Evolutionary conservation across 305 asterid genomes (phyloP).

Genomic region (Solanum aculeatissimum): DNA sequence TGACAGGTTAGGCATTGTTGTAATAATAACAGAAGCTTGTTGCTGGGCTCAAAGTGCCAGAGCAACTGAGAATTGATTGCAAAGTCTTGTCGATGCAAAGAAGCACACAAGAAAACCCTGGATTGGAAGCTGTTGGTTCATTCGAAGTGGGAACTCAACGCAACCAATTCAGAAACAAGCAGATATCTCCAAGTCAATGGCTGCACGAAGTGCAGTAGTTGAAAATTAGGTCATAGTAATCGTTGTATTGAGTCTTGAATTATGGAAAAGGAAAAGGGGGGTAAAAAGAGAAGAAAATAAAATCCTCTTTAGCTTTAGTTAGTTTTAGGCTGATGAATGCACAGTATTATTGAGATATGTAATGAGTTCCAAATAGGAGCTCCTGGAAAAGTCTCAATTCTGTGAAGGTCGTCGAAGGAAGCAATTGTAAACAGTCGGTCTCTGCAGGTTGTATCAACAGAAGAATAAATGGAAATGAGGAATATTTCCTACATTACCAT

Average conservation of each 20-base stretch:
- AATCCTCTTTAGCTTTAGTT: not conserved
- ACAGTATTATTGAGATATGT: not conserved
- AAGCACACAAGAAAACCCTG: conserved; percentile 9
- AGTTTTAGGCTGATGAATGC: conserved; percentile 2
- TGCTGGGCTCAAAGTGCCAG: conserved; percentile 21
- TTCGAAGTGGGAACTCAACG: conserved; percentile 66
- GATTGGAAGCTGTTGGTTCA: conserved; percentile 63
- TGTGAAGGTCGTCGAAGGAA: conserved; percentile 15
- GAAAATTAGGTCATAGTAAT: not conserved
- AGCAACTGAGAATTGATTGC: conserved; percentile 7
- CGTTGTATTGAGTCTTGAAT: not conserved
- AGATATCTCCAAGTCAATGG: conserved; percentile 15
- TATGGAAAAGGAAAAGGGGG: not conserved
- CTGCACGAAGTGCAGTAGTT: conserved; percentile 21
- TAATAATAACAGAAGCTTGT: conserved; percentile 23
- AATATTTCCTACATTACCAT: not conserved
- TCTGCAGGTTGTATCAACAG: conserved; percentile 14
- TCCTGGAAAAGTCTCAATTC: not conserved
- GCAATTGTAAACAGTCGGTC: conserved; percentile 33
- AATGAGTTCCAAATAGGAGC: not conserved
- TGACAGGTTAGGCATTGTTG: conserved; percentile 7
- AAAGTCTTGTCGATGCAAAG: conserved; percentile 19
- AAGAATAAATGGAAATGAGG: not conserved
- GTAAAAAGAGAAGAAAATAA: not conserved
- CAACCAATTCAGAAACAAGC: conserved; percentile 29